Percentiles rank a stretch among this genome's conserved stretches.
Conservation (phyloP, 257 asterid genomes). For the Cynanchum wilfordii region DNA sequence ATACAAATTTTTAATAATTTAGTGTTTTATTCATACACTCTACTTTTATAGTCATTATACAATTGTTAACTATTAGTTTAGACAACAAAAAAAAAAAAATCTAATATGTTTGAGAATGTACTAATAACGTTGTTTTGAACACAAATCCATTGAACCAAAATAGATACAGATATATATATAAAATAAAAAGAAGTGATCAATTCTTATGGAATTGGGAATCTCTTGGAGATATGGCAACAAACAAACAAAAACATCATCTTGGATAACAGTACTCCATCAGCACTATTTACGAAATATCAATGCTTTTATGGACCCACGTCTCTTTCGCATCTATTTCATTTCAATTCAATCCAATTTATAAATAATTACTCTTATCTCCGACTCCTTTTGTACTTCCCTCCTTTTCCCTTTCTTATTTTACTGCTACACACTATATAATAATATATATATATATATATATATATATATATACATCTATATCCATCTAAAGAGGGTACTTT, state of each 20-base stretch:
- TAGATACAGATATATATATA: neutral
- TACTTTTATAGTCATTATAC: no score
- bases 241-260: neutral
- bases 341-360: neutral
- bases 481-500: no score
- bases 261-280: no score
- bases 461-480: no score
- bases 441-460: no score
- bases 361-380: neutral
- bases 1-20: no score
- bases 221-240: conserved; percentile 5
- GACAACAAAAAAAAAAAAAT: no score
- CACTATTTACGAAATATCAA: neutral
- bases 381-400: no score
- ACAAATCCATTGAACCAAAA: neutral
- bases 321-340: conserved; percentile 5
- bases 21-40: no score
- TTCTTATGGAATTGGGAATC: conserved; percentile 8
- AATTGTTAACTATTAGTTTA: no score
- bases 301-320: neutral
- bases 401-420: neutral
- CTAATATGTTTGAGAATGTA: neutral
- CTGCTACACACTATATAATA: neutral
- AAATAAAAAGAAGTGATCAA: neutral
- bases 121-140: no score